Conservation (phyloP, 2,329 filamentous ascomycete genomes). For the Pestalotiopsis sp. region DNA sequence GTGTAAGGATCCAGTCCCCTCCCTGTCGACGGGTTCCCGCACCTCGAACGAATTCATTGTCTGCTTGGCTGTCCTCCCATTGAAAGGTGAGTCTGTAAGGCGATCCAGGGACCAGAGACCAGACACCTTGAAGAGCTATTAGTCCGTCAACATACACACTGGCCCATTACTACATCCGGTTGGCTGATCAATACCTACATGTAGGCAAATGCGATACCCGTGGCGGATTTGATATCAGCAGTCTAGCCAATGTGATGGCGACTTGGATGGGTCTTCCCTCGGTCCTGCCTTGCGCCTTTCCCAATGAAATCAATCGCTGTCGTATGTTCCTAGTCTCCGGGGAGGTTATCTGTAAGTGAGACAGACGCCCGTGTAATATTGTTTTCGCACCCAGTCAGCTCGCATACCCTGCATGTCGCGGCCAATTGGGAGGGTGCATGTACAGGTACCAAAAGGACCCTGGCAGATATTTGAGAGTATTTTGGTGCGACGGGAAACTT, state of each 20-base stretch:
- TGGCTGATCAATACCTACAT: too few species aligned
- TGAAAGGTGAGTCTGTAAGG: too few species aligned
- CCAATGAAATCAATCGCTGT: not conserved
- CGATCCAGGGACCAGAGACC: too few species aligned
- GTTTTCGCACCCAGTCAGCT: constrained; percentile 4
- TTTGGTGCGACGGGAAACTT: not conserved
- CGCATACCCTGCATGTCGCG: not conserved
- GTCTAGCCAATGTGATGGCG: not conserved
- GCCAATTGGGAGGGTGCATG: not conserved
- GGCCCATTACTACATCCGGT: too few species aligned
- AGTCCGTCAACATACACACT: too few species aligned
- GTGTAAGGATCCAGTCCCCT: too few species aligned
- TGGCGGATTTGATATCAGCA: not conserved
- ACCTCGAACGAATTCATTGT: too few species aligned
- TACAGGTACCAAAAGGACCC: constrained; percentile 4
- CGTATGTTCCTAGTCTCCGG: not conserved
- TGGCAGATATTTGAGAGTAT: constrained; percentile 6
- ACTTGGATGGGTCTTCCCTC: not conserved
- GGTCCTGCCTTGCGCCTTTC: constrained; percentile 1
- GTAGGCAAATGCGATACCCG: not conserved
- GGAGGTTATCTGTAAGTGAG: constrained; percentile 4
- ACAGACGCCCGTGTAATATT: constrained; percentile 2
- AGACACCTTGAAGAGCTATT: too few species aligned
- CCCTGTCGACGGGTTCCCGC: too few species aligned
- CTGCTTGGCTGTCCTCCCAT: too few species aligned